Percentiles rank a stretch among this genome's conserved stretches.
These are phyloP conservation scores for Saturnispora zaruensis DNA, from an alignment of 805 yeast genomes.

Conservation along the genomic window DNA sequence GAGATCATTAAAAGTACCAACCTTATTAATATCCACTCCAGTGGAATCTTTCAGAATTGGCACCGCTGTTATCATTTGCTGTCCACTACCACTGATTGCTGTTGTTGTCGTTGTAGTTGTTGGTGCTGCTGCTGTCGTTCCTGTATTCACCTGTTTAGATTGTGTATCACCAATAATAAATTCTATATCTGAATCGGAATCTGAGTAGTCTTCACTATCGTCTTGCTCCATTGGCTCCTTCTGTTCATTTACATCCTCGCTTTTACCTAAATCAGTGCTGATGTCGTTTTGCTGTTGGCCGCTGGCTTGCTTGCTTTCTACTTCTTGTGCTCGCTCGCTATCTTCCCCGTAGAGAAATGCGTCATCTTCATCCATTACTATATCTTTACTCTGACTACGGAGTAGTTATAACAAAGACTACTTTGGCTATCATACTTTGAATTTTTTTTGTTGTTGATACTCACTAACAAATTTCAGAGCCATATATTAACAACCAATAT, in stretches of 20 bases:
- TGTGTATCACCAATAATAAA: conserved; percentile 54
- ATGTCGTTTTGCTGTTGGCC: neutral
- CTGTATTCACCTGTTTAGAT: conserved; percentile 15
- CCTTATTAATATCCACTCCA: conserved; percentile 58
- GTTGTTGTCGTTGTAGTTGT: conserved; percentile 16
- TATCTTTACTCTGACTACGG: neutral
- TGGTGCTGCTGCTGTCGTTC: conserved; percentile 8
- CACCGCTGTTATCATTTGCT: conserved; percentile 21
- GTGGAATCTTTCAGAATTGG: conserved; percentile 30
- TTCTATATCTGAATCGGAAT: conserved; percentile 57
- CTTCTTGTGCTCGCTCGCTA: conserved; percentile 1
- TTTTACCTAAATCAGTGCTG: neutral
- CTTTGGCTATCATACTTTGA: neutral
- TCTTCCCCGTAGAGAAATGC: conserved; percentile 58
- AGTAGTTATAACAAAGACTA: neutral
- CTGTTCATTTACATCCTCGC: conserved; percentile 13
- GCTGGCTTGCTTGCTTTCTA: neutral
- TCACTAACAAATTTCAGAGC: neutral
- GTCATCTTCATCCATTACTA: conserved; percentile 42
- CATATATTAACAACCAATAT: neutral
- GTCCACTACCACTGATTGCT: conserved; percentile 14
- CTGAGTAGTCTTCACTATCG: conserved; percentile 10
- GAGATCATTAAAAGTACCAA: conserved; percentile 68
- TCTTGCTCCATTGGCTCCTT: conserved; percentile 21
- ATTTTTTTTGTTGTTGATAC: neutral